phyloP scores from a whole-genome alignment of 345 rosid genomes.

The Schrenkiella parvula region DNA sequence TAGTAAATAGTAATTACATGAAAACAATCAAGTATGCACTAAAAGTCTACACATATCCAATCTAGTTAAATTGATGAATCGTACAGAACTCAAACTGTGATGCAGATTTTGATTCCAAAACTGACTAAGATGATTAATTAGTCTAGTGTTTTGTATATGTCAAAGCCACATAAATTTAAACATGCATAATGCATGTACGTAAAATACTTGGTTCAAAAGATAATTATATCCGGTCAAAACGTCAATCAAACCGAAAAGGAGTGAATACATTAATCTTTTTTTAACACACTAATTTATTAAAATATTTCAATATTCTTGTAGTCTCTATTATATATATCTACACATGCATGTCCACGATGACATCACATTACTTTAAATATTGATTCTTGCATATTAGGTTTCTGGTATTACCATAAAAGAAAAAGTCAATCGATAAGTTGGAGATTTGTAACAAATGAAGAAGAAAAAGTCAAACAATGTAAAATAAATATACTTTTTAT shows the following conservation, averaged over 20 bases:
- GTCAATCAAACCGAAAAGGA: neutral
- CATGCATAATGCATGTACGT: neutral
- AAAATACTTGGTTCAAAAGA: neutral
- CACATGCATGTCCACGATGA: neutral
- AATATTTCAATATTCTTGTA: too few species aligned
- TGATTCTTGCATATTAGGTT: neutral
- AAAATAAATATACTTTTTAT: neutral
- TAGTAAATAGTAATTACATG: neutral
- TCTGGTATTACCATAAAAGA: neutral
- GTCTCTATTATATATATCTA: neutral
- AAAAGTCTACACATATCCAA: neutral
- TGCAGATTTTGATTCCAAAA: too few species aligned
- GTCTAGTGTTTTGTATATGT: neutral
- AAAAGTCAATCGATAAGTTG: conserved; percentile 3
- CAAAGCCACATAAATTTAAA: neutral
- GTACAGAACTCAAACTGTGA: too few species aligned
- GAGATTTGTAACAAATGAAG: neutral
- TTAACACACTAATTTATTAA: too few species aligned
- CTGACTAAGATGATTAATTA: neutral
- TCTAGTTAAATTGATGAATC: neutral
- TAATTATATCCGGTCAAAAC: neutral
- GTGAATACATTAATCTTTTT: neutral
- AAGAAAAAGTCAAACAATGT: conserved; percentile 16
- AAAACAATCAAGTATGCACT: too few species aligned
- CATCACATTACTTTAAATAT: neutral